Evolutionary conservation across 345 rosid species (phyloP), one percentile per base, ranked within the genome.

Genomic region (Mallotus nudiflorus): DNA sequence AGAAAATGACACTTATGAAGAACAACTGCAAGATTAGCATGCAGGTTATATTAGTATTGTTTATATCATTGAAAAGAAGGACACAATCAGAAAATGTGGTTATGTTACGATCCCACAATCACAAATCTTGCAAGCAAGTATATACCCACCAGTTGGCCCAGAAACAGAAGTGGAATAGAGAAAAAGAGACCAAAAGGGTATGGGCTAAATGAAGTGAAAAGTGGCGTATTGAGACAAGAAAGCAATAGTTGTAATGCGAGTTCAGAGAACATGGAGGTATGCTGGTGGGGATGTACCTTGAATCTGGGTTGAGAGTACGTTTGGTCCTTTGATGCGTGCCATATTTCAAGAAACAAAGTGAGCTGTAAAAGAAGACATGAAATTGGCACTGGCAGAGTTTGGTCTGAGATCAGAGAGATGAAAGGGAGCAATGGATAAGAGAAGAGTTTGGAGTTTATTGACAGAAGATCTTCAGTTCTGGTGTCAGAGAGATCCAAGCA

Each of bases 161-260:
- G 66, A 25, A 75, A 78, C 50, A 56, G n/a, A 56, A 13, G 77
- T 55, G 63, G 19, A 39, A 66, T n/a, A n/a, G 45, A 27, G 66
- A 45, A 70, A 66, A 24, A 80, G 75, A 70, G 71, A 78, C 80
- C 82, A 85, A 84, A 78, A 72, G 85, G 69, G 87, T 71, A 88
- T 92, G 98, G 96, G 93, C 83, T 59, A 69, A 76, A 70, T 44
- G 68, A 82, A 85, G 83, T 76, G 74, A 74, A 59, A 78, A 71
- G 74, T 65, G 64, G 73, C 50, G 67, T 44, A 69, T 69, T 39
- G 72, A 78, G 89, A 85, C 91, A 83, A 87, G 85, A 79, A 74
- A 70, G 73, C 75, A 82, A 75, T 67, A 69, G 83, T 70, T 73
- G 80, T 85, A 59, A 85, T 44, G 56, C 56, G 68, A 77, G 85